These are phyloP conservation scores for Climacium dendroides DNA, from an alignment of 225 moss, liverwort and hornwort genomes.

Conservation along the genomic window DNA sequence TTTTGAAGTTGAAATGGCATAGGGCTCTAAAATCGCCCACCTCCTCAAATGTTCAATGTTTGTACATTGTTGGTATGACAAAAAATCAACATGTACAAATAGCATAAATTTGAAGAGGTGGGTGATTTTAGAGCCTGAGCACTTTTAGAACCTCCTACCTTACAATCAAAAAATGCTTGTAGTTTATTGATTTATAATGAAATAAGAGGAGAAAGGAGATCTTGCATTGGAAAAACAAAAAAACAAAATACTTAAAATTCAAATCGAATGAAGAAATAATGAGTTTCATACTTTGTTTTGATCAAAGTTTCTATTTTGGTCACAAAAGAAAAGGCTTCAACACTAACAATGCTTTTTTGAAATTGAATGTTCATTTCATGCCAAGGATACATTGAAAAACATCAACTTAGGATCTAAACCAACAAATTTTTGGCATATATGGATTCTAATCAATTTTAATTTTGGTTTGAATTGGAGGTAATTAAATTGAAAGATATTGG, in stretches of 20 bases:
- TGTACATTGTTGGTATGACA: too few relatives aligned
- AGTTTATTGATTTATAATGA: background rate
- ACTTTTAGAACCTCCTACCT: too few relatives aligned
- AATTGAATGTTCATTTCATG: background rate
- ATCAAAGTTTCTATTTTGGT: background rate
- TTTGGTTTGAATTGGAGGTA: background rate
- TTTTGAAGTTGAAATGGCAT: too few relatives aligned
- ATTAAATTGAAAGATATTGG: background rate
- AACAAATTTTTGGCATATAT: background rate
- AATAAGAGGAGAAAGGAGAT: background rate
- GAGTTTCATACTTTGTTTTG: background rate
- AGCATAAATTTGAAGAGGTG: too few relatives aligned
- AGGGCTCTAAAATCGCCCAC: too few relatives aligned
- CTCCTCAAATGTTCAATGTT: too few relatives aligned
- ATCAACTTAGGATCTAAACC: background rate
- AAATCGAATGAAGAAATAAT: background rate
- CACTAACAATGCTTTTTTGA: background rate
- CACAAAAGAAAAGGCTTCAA: background rate
- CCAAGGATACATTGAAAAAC: background rate
- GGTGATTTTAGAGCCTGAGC: too few relatives aligned
- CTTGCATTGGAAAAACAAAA: background rate
- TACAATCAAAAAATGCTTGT: background rate
- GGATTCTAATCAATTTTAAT: background rate
- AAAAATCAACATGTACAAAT: too few relatives aligned
- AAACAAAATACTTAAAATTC: background rate